Evolutionary conservation across 345 rosid genomes (phyloP).

Genomic region (Physaria fendleri): DNA sequence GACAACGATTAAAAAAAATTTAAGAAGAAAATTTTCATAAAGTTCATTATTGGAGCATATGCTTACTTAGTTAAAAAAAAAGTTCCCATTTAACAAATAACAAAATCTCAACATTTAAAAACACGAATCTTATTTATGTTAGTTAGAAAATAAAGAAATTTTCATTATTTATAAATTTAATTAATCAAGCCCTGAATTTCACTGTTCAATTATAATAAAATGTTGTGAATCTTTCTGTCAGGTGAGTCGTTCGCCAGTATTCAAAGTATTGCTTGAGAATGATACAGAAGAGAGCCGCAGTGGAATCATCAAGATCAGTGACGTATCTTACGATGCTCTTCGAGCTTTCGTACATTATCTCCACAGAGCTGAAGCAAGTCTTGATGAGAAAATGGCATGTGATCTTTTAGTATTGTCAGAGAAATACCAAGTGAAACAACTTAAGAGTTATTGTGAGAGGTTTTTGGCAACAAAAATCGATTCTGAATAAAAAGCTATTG

Average conservation of each 20-base stretch:
- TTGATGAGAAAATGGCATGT: constrained; percentile 75
- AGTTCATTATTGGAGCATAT: too few species aligned
- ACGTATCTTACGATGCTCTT: constrained; percentile 61
- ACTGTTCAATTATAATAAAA: too few species aligned
- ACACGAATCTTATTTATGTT: too few species aligned
- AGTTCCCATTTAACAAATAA: too few species aligned
- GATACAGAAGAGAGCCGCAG: constrained; percentile 85
- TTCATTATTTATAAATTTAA: too few species aligned
- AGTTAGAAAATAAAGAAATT: too few species aligned
- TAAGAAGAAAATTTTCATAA: too few species aligned
- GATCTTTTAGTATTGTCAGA: constrained; percentile 77
- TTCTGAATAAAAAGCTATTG: too few species aligned
- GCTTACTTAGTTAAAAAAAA: too few species aligned
- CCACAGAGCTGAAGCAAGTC: constrained; percentile 73
- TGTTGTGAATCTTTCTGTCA: constrained; percentile 13
- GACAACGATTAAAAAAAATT: too few species aligned
- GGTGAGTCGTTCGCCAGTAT: constrained; percentile 78
- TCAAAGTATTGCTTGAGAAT: constrained; percentile 80
- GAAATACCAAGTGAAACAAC: constrained; percentile 78
- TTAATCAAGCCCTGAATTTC: too few species aligned
- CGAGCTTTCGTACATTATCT: constrained; percentile 54
- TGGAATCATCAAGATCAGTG: constrained; percentile 70
- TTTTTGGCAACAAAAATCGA: constrained; percentile 62
- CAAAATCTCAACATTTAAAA: too few species aligned
- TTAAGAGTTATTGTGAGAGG: constrained; percentile 70